Evolutionary conservation across 495 filamentous ascomycete genomes (phyloP), one percentile per base, ranked within the genome.

Genomic region (Penicillium lividum): DNA sequence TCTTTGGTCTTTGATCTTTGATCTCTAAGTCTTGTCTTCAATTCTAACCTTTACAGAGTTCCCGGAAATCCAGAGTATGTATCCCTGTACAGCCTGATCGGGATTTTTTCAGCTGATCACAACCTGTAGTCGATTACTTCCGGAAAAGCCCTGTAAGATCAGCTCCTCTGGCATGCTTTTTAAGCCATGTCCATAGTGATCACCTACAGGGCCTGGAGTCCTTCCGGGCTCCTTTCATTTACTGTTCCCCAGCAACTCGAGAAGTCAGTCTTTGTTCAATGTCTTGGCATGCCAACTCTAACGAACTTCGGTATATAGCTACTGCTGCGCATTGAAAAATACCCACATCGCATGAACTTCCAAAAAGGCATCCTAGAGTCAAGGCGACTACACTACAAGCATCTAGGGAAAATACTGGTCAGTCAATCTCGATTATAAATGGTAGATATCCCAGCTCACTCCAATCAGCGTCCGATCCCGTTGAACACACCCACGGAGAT

Each of bases 111-210:
- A 30, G 28, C 53, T 44, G 25, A 51, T 9, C 25, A 10, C 22
- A 31, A 45, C 11, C 10, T 49, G 29, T 49, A 89, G 88, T 97
- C 56, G 93, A 98, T 70, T 92, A 89, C 73, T 98, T 97, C 66
- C 85, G 92, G 15, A 75, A 75, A 16, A 74, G 75, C 22, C 79
- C 76, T 18, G 79, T 76, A 0, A 72, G 70, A 16, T 78, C 71
- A 29, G 80, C 89, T 30, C 90, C 93, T 2, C 68, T 95, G 44
- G 92, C 90, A 15, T 96, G 89, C 68, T 96, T 98, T 67, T 79
- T 98, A 40, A 93, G 89, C 66, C 93, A 98, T 82, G 87, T 96
- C 10, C 93, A 97, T 68, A 95, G 88, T 56, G 93, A 97, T 60
- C 93, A 98, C 72, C 81, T 97, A 7, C 82, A 82, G 56, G 93